A percentile compares a stretch with the other conserved stretches of the same genome.
Evolutionary conservation across 805 yeast species (phyloP).

Genomic region (Ogataea glucozyma): DNA sequence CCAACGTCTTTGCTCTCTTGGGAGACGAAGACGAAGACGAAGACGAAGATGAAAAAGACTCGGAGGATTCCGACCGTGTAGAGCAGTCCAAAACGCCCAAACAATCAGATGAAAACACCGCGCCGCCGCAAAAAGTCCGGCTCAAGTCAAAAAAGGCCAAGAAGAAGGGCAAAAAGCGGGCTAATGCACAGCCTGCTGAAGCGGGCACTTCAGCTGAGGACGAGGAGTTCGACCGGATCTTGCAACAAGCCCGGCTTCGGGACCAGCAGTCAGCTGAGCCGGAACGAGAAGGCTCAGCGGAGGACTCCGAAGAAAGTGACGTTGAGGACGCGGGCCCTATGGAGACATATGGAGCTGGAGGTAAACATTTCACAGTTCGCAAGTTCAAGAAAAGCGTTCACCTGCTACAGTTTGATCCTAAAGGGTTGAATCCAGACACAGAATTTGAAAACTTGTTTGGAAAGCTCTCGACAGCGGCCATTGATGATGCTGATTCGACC

Average conservation of each 20-base stretch:
- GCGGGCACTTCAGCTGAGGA: conserved; percentile 39
- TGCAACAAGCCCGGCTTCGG: conserved; percentile 41
- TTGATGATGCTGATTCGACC: conserved; percentile 76
- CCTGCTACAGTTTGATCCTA: conserved; percentile 46
- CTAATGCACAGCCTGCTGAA: conserved; percentile 13
- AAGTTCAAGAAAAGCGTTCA: conserved; percentile 43
- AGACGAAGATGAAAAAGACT: conserved; percentile 12
- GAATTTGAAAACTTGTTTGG: conserved; percentile 75
- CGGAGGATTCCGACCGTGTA: neutral
- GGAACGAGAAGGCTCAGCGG: conserved; percentile 12
- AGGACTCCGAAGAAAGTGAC: conserved; percentile 26
- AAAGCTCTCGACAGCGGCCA: conserved; percentile 61
- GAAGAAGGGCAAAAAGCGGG: conserved; percentile 12
- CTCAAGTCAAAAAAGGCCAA: conserved; percentile 13
- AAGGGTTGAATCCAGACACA: conserved; percentile 71
- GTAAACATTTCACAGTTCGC: conserved; percentile 45
- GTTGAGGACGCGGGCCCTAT: conserved; percentile 40
- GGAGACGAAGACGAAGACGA: conserved; percentile 35
- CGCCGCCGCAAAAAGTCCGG: conserved; percentile 20
- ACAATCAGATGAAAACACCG: too few species aligned
- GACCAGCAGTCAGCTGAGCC: conserved; percentile 19
- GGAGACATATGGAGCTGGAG: conserved; percentile 27
- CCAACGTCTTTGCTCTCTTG: conserved; percentile 49
- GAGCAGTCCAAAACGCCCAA: too few species aligned
- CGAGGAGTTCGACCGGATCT: conserved; percentile 58